phyloP scores from a whole-genome alignment of 805 yeast genomes.

The Myxozyma monticola region DNA sequence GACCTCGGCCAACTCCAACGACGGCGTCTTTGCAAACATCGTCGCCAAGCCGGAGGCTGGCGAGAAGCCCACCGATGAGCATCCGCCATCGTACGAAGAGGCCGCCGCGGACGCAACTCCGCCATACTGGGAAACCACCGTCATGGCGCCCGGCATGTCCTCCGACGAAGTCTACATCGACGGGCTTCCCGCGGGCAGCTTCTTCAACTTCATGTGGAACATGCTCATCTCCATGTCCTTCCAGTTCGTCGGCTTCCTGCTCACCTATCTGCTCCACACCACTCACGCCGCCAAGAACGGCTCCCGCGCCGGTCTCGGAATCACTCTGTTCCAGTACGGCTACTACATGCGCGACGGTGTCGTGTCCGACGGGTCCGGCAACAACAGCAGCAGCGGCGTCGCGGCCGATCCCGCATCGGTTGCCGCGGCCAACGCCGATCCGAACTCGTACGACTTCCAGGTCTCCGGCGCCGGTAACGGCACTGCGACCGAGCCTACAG shows the following conservation, averaged over 20 bases:
- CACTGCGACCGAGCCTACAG: constrained; percentile 19
- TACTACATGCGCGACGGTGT: constrained; percentile 44
- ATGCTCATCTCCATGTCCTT: constrained; percentile 83
- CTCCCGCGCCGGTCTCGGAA: constrained; percentile 85
- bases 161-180: constrained; percentile 91
- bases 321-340: constrained; percentile 75
- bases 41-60: constrained; percentile 80
- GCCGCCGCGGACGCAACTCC: constrained; percentile 94
- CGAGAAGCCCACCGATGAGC: constrained; percentile 32
- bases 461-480: constrained; percentile 30
- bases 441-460: constrained; percentile 54
- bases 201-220: constrained; percentile 90
- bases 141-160: constrained; percentile 68
- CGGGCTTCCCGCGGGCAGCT: constrained; percentile 91
- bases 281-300: constrained; percentile 98
- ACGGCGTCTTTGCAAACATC: constrained; percentile 91
- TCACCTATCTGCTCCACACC: constrained; percentile 88
- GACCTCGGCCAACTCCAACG: constrained; percentile 42
- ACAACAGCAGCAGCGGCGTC: constrained; percentile 2
- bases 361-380: constrained; percentile 8
- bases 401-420: constrained; percentile 45
- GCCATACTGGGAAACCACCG: constrained; percentile 92
- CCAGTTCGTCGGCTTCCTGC: constrained; percentile 88
- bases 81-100: constrained; percentile 68
- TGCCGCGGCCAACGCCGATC: constrained; percentile 43